Evolutionary conservation across 1,139 yeast species (phyloP), one percentile per base, ranked within the genome.

Genomic region (Saccharomyces pastorianus): DNA sequence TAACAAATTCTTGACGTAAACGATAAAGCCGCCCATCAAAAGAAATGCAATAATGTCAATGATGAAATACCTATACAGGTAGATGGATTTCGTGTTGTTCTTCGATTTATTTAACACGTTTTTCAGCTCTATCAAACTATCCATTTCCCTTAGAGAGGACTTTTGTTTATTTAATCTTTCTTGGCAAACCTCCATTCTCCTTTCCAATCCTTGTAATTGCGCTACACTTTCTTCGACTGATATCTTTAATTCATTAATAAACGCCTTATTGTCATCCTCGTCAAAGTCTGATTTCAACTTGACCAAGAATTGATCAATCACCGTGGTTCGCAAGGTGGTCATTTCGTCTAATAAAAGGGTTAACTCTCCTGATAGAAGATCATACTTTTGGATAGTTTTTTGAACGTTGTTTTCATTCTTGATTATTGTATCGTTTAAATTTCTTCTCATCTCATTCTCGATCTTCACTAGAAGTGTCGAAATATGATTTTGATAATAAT

Each of bases 81-180:
- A 61, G 8, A 61, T 51, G n/a, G 61, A 50, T 9, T 60, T 52
- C 50, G 57, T 53, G 6, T 59, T 62, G 20, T 60, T 58, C 46
- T 62, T 57, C 11, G 65, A 56, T 46, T 61, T 59, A 26, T 58
- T 51, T 48, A 65, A 49, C 42, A 63, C 57, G 38, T 63, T 63
- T 48, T 64, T 63, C 28, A 66, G 34, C 28, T 55, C 50, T 11
- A 61, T 28, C 6, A 64, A 51, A n/a, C 54, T 54, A 31, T 64
- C 68, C 53, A 65, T 52, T 51, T 59, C 57, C 49, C 88, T 89
- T 85, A 81, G 78, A 65, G 88, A 84, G 48, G 88, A 86, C 72
- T 84, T 93, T 25, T 89, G 96, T 74, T 85, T 88, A 31, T 75
- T 82, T 13, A 64, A 47, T 23, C 49, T 55, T 2, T 51, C 49